Evolutionary conservation across 2,329 filamentous ascomycete species (phyloP), one percentile per base, ranked within the genome.

Genomic region (Calonectria crousiana): DNA sequence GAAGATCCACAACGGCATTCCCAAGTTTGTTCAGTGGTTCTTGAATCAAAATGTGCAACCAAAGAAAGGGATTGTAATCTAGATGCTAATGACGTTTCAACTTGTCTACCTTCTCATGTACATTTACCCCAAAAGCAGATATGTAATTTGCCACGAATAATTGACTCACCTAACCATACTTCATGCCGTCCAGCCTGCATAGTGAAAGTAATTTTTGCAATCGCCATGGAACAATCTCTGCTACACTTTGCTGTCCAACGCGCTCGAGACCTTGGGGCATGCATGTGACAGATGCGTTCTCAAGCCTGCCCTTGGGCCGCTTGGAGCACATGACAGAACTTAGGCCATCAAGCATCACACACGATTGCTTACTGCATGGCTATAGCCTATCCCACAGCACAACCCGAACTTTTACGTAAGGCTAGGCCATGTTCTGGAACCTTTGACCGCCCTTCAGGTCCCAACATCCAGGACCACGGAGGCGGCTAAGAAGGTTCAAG

Each of bases 21-120:
- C 74, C 3, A 77, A 72, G 44, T 78, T 78, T 69, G 72, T 78
- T 14, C 41, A 75, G 44, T 78, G 77, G 77, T 78, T 78, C 38
- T 30, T 77, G 26, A 56, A 65, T 16, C 72, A 77, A n/a, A 26
- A 73, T 30, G 14, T 56, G 23, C 65, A 38, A 20, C 49, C n/a
- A 32, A 69, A 34, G 11, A 23, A 47, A 23, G 44, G 20, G 6
- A 23, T 23, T 23, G n/a, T 23, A 47, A 47, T 23, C n/a, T 47
- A 47, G 44, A 47, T 23, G 13, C 44, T 18, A 23, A 47, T 23
- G 20, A n/a, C 44, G 44, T 23, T 47, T 47, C 13, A 13, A 1
- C 9, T 47, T 47, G 44, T 9, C 8, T 23, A 23, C 44, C 20
- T 47, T 10, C 41, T 47, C 44, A 47, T 47, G 44, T 47, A 47